These are phyloP conservation scores for Omphalea diandra DNA, from an alignment of 441 rosid species.

Conservation along the genomic window DNA sequence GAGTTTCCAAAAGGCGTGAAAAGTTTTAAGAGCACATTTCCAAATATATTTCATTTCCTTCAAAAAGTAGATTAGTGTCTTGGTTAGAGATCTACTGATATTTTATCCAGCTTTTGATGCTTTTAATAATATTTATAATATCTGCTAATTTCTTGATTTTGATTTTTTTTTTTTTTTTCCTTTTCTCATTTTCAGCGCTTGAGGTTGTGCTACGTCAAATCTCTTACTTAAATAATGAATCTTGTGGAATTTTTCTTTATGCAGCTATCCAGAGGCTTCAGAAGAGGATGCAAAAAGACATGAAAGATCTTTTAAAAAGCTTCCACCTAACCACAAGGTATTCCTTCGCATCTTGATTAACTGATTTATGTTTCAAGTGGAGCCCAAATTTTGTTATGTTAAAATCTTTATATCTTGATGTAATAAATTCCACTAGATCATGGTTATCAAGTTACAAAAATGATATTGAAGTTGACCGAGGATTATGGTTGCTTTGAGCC, in stretches of 20 bases:
- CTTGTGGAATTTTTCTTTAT: background rate
- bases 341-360: background rate
- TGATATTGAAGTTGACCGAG: background rate
- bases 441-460: background rate
- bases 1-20: too few relatives aligned
- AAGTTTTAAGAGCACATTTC: too few relatives aligned
- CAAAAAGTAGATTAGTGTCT: too few relatives aligned
- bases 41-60: too few relatives aligned
- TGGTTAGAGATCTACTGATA: background rate
- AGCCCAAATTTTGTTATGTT: background rate
- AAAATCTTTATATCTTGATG: background rate
- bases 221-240: background rate
- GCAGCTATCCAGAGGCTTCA: slow-evolving; percentile 86
- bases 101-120: too few relatives aligned
- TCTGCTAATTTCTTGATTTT: background rate
- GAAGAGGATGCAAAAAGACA: slow-evolving; percentile 80
- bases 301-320: slow-evolving; percentile 78
- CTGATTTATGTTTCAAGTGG: background rate
- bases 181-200: background rate
- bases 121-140: background rate
- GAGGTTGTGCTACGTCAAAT: background rate
- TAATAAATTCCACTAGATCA: background rate
- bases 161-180: background rate
- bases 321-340: slow-evolving; percentile 78
- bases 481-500: background rate